Evolutionary conservation across 2,329 filamentous ascomycete species (phyloP).

Genomic region (Verticillium dahliae): DNA sequence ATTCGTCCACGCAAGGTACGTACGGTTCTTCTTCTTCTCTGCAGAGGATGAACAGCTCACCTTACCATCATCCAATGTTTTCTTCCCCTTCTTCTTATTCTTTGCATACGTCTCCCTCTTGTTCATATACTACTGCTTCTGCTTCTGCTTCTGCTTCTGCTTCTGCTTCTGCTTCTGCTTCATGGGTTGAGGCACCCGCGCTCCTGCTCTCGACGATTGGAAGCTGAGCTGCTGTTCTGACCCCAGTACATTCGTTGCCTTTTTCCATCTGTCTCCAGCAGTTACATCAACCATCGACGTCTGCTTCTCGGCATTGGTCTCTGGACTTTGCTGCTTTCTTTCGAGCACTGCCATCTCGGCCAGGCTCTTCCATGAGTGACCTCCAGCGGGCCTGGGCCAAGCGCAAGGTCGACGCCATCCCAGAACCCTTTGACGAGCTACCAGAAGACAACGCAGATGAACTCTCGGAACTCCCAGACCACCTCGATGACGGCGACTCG

Average conservation of each 20-base stretch:
- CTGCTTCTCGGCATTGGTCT: no score
- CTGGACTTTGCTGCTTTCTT: no score
- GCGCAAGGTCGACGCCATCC: slow-evolving; percentile 58
- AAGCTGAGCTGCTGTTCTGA: no score
- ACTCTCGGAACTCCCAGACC: slow-evolving; percentile 36
- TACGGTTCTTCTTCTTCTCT: no score
- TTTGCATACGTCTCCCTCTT: neutral
- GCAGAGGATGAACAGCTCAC: neutral
- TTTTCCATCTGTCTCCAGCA: no score
- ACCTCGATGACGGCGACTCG: slow-evolving; percentile 57
- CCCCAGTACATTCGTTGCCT: no score
- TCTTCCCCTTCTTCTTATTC: neutral
- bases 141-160: no score
- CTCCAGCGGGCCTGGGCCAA: slow-evolving; percentile 75
- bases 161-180: no score
- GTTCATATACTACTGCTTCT: no score
- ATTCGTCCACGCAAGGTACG: neutral
- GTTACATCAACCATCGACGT: no score
- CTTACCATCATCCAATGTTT: slow-evolving; percentile 1
- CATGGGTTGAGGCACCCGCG: no score
- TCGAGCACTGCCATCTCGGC: neutral
- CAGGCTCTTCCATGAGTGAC: slow-evolving; percentile 59
- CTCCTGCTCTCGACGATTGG: no score
- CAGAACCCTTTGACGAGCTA: slow-evolving; percentile 44
- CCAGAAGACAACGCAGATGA: slow-evolving; percentile 43